phyloP scores from a whole-genome alignment of 768 basidiomycete species.

The Kwoniella shandongensis region DNA sequence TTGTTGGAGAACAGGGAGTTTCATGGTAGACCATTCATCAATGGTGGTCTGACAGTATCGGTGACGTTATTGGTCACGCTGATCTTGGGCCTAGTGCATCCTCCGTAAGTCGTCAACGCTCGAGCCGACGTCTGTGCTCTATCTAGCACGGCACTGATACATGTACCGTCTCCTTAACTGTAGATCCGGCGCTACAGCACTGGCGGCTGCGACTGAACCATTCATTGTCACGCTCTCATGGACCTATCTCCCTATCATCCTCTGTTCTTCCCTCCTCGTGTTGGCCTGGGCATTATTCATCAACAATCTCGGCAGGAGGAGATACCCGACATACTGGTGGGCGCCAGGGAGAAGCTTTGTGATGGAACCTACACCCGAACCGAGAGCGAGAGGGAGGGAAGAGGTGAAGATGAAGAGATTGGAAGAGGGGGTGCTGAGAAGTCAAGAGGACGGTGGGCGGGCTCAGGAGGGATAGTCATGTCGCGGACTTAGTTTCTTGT shows the following conservation, averaged over 20 bases:
- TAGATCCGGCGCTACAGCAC: constrained; percentile 42
- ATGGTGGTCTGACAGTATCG: constrained; percentile 33
- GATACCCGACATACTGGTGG: constrained; percentile 41
- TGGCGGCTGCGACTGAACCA: constrained; percentile 28
- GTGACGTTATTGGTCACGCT: constrained; percentile 24
- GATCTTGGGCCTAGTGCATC: constrained; percentile 32
- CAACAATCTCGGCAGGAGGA: constrained; percentile 43
- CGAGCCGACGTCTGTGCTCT: background rate
- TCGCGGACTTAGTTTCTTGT: background rate
- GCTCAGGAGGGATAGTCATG: background rate
- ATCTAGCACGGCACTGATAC: background rate
- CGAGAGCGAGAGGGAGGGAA: constrained; percentile 1
- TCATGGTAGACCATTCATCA: constrained; percentile 16
- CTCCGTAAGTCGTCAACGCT: constrained; percentile 34
- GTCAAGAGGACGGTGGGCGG: constrained; percentile 11
- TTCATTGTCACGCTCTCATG: constrained; percentile 26
- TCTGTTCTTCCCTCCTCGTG: constrained; percentile 27
- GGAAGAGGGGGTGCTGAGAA: constrained; percentile 9
- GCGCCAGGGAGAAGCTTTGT: constrained; percentile 21
- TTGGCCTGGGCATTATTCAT: constrained; percentile 44
- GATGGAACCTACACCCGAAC: background rate
- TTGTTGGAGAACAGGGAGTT: constrained; percentile 15
- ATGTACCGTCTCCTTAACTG: background rate
- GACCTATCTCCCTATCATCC: constrained; percentile 30
- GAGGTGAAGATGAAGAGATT: constrained; percentile 7